These are phyloP conservation scores for Hypsizygus ulmarius DNA, from an alignment of 1,284 basidiomycete species.

Conservation along the genomic window DNA sequence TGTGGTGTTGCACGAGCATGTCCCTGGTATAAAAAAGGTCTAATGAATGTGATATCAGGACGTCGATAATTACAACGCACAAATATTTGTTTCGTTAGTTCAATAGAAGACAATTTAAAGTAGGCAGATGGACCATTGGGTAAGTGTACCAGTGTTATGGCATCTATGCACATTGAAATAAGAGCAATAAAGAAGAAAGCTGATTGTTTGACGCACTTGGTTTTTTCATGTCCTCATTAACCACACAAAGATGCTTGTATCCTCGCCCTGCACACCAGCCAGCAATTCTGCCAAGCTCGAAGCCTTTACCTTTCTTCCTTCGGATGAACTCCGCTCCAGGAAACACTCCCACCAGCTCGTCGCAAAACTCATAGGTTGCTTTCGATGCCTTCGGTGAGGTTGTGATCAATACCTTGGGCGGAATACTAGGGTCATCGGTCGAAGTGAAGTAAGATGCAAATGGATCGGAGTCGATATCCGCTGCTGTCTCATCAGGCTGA, in stretches of 20 bases:
- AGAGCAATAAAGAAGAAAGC: not conserved
- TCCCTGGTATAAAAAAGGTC: slow-evolving; percentile 48
- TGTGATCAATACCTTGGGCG: slow-evolving; percentile 87
- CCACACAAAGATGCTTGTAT: slow-evolving; percentile 87
- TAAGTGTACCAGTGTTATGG: slow-evolving; percentile 88
- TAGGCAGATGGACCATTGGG: slow-evolving; percentile 94
- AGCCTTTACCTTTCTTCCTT: slow-evolving; percentile 89
- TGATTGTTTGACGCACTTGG: slow-evolving; percentile 65
- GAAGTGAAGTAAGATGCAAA: slow-evolving; percentile 72
- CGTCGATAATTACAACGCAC: slow-evolving; percentile 37
- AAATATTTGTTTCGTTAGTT: slow-evolving; percentile 83
- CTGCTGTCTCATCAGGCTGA: slow-evolving; percentile 54
- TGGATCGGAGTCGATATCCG: slow-evolving; percentile 69
- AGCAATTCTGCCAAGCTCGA: slow-evolving; percentile 91
- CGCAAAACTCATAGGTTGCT: slow-evolving; percentile 83
- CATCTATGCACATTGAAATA: slow-evolving; percentile 51
- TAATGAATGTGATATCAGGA: not conserved
- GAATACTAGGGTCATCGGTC: slow-evolving; percentile 59
- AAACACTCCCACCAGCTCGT: slow-evolving; percentile 89
- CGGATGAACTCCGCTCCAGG: slow-evolving; percentile 94
- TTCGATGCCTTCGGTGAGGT: slow-evolving; percentile 87
- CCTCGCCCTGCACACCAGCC: slow-evolving; percentile 90
- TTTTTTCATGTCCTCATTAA: slow-evolving; percentile 93
- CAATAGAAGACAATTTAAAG: slow-evolving; percentile 91
- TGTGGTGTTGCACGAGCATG: slow-evolving; percentile 93